Percentiles rank a stretch among this genome's conserved stretches.
These are phyloP conservation scores for Meira nashicola DNA, from an alignment of 1,284 basidiomycete genomes.

Conservation along the genomic window DNA sequence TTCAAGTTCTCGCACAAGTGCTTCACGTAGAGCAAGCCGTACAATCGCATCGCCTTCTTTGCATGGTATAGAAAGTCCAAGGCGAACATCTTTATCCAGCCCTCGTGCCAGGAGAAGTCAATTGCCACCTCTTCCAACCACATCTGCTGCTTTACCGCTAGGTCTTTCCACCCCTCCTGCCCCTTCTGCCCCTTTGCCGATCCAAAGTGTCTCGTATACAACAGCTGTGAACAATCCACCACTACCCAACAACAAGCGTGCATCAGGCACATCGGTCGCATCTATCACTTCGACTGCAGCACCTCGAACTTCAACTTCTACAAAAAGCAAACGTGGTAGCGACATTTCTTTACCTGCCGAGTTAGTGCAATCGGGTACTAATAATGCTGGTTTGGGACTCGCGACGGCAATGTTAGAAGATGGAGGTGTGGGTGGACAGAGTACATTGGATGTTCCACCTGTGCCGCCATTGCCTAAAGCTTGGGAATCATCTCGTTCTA, in stretches of 20 bases:
- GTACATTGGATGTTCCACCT: slow-evolving; percentile 67
- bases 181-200: slow-evolving; percentile 24
- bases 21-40: no score
- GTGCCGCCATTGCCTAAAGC: slow-evolving; percentile 95
- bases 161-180: not conserved
- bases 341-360: slow-evolving; percentile 8
- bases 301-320: not conserved
- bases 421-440: not conserved
- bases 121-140: slow-evolving; percentile 31
- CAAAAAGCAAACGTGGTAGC: slow-evolving; percentile 12
- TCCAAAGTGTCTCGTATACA: not conserved
- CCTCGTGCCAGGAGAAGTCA: slow-evolving; percentile 32
- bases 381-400: not conserved
- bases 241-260: not conserved
- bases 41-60: not conserved
- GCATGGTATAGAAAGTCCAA: slow-evolving; percentile 12
- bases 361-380: not conserved
- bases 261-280: not conserved
- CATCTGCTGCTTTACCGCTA: not conserved
- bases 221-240: not conserved
- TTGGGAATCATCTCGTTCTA: slow-evolving; percentile 64
- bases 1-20: no score
- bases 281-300: not conserved
- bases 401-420: not conserved
- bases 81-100: slow-evolving; percentile 26